These are phyloP conservation scores for Geum urbanum DNA, from an alignment of 306 rosid genomes.

Conservation along the genomic window DNA sequence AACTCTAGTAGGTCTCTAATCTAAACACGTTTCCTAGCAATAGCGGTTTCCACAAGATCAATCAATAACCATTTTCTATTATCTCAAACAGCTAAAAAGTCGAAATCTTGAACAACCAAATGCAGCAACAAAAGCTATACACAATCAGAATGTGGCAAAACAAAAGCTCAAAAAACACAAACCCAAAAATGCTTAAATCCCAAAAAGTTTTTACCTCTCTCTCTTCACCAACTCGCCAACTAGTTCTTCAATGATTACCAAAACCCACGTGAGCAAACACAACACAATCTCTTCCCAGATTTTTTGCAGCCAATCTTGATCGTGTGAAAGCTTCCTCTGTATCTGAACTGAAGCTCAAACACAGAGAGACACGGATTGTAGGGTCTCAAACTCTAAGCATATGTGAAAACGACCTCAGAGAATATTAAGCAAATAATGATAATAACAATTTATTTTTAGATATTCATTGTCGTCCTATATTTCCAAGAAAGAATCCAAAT, in stretches of 20 bases:
- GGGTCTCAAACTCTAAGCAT: conserved; percentile 40
- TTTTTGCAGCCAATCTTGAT: conserved; percentile 25
- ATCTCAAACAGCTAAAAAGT: neutral
- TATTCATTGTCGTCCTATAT: neutral
- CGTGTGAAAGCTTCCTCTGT: conserved; percentile 8
- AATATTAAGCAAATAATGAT: conserved; percentile 2
- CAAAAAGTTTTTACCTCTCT: conserved; percentile 17
- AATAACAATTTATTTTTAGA: neutral
- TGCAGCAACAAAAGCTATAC: neutral
- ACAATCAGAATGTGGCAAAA: conserved; percentile 10
- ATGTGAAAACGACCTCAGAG: conserved; percentile 38
- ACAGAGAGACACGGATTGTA: conserved; percentile 42
- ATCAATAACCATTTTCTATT: conserved; percentile 1
- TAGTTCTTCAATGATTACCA: conserved; percentile 12
- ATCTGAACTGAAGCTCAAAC: neutral
- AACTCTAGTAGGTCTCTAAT: neutral
- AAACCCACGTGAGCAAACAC: neutral
- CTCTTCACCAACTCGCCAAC: conserved; percentile 10
- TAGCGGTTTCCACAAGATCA: neutral
- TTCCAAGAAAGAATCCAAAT: neutral
- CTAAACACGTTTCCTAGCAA: neutral
- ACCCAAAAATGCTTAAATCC: neutral
- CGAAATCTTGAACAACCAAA: conserved; percentile 17
- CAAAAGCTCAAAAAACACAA: neutral
- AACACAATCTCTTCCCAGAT: neutral